Conservation (phyloP, 768 basidiomycete species). For the Pleurotus djamor region DNA sequence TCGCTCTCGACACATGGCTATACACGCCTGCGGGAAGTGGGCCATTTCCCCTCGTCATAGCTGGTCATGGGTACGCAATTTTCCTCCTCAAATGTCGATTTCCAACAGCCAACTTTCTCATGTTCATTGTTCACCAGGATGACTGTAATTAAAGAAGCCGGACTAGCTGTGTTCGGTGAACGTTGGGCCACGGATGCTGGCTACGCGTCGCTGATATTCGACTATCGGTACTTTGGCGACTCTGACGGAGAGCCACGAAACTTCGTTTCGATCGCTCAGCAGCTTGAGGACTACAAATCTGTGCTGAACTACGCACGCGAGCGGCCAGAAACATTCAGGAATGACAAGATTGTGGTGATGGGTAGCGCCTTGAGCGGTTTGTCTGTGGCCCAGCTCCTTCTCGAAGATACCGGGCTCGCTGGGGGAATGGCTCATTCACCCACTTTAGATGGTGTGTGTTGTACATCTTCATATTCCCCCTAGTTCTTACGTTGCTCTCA, state of each 20-base stretch:
- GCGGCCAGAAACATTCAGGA: slow-evolving; percentile 16
- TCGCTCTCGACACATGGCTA: background rate
- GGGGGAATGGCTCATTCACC: slow-evolving; percentile 23
- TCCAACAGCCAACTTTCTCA: background rate
- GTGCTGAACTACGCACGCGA: slow-evolving; percentile 19
- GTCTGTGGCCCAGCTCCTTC: slow-evolving; percentile 11
- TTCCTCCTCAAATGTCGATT: background rate
- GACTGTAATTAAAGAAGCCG: slow-evolving; percentile 24
- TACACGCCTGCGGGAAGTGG: background rate
- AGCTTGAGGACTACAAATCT: slow-evolving; percentile 18
- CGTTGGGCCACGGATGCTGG: slow-evolving; percentile 19
- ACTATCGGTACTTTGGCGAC: slow-evolving; percentile 22
- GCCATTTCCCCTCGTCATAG: background rate
- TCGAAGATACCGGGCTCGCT: slow-evolving; percentile 17
- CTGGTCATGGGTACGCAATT: background rate
- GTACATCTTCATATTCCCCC: background rate
- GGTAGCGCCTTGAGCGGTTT: slow-evolving; percentile 21
- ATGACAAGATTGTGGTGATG: slow-evolving; percentile 22
- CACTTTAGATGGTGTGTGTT: slow-evolving; percentile 17
- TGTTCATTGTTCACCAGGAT: slow-evolving; percentile 10
- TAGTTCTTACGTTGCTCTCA: slow-evolving; percentile 1
- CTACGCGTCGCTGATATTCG: slow-evolving; percentile 23
- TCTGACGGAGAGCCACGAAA: slow-evolving; percentile 23
- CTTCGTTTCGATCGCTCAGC: slow-evolving; percentile 15
- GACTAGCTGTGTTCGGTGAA: slow-evolving; percentile 20